phyloP scores from a whole-genome alignment of 208 protist species.

The Wallacemonas sp. region DNA sequence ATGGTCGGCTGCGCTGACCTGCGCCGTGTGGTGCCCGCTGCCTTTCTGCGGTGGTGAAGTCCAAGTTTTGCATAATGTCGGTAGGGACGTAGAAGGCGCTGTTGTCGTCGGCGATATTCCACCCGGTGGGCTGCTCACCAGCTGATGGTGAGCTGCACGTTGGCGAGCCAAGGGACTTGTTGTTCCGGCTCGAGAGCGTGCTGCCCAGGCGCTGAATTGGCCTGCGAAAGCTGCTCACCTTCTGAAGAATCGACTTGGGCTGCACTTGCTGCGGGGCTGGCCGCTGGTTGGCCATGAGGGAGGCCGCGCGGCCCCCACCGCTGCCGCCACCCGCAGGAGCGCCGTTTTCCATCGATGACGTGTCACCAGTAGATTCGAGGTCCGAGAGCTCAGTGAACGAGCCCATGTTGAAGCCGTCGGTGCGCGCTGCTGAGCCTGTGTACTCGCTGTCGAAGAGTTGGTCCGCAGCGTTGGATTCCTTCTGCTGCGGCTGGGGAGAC shows the following conservation, averaged over 20 bases:
- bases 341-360: too few species aligned
- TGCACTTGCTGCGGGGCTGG: background rate
- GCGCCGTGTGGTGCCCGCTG: too few species aligned
- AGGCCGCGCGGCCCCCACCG: too few species aligned
- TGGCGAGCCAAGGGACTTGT: too few species aligned
- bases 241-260: conserved; percentile 15
- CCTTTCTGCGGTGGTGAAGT: background rate
- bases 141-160: too few species aligned
- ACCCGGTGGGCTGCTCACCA: too few species aligned
- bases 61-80: conserved; percentile 7
- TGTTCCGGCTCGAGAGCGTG: too few species aligned
- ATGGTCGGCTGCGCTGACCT: too few species aligned
- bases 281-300: background rate
- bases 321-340: too few species aligned
- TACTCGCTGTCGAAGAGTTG: too few species aligned
- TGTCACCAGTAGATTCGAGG: background rate
- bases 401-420: background rate
- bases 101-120: background rate
- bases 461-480: too few species aligned
- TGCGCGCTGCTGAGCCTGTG: background rate
- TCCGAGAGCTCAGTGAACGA: background rate
- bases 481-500: too few species aligned
- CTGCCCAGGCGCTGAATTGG: background rate
- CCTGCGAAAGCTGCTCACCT: conserved; percentile 12
- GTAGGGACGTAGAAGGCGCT: background rate